A percentile compares a stretch with the other conserved stretches of the same genome.
Conservation (phyloP, 139 green algal species). For the Yamagishiella unicocca region DNA sequence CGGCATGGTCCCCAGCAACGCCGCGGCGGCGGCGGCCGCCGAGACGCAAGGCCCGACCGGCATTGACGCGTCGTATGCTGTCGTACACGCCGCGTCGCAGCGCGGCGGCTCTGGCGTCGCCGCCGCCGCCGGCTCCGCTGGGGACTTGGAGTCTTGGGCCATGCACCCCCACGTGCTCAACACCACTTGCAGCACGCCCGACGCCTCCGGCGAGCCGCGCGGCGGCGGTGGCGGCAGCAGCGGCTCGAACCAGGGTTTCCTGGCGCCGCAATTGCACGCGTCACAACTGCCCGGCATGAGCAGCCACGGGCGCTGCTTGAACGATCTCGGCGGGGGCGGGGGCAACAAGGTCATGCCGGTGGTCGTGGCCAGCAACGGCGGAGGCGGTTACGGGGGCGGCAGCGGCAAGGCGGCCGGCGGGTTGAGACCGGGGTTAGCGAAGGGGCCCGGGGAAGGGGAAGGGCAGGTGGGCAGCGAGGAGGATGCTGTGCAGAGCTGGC, state of each 20-base stretch:
- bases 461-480: neutral
- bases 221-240: neutral
- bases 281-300: too few relatives aligned
- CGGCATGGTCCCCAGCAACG: neutral
- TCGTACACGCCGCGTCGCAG: neutral
- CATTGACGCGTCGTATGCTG: slow-evolving; percentile 35
- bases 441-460: neutral
- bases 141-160: slow-evolving; percentile 35
- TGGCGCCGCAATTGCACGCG: too few relatives aligned
- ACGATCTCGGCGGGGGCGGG: neutral
- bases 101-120: neutral
- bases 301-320: neutral
- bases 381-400: neutral
- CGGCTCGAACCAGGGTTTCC: neutral
- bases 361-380: neutral
- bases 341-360: neutral
- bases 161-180: slow-evolving; percentile 43
- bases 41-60: slow-evolving; percentile 33
- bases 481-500: slow-evolving; percentile 4
- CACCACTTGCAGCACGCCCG: neutral
- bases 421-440: neutral
- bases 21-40: slow-evolving; percentile 7
- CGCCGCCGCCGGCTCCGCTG: neutral
- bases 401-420: neutral
- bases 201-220: neutral